Evolutionary conservation across 176 grass and related monocot genomes (phyloP), one percentile per base, ranked within the genome.

Genomic region (Triticum turgidum): DNA sequence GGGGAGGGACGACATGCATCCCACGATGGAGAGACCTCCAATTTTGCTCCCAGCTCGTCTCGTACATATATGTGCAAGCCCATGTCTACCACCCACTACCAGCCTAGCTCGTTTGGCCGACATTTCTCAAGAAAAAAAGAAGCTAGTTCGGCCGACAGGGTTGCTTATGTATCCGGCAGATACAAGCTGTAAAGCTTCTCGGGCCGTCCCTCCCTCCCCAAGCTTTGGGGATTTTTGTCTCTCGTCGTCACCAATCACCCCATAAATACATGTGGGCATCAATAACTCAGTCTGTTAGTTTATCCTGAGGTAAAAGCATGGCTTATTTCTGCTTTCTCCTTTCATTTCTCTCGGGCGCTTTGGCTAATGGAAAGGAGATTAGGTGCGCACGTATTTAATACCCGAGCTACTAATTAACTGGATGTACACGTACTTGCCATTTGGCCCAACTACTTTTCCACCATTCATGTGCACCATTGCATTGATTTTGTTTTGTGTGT

Each of bases 181-280:
- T 34, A 63, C 81, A 39, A 88, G 86, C 86, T 85, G 85, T 69
- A 85, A 85, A 88, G 71, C 18, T 73, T 9, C 14, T 0, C 61
- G 65, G 63, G 30, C 63, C 54, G 34, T 73, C 51, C 84, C 54
- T 58, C 15, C 52, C 0, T 44, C 44, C 44, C 44, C 0, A 45
- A 87, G 80, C 74, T 25, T 88, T 82, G 39, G 42, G 37, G 45
- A 76, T 51, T 69, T 39, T 69, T 88, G 77, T 91, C 78, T 91
- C 78, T 85, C 78, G 11, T 77, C 78, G 71, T 9, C 71, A 82
- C 72, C 82, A 79, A 45, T 78, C 71, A 44, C 51, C 33, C n/a
- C 5, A 88, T 11, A 65, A 61, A 78, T 5, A 51, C 20, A 67
- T 18, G 66, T 77, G 68, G 2, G 61, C 67, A 35, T 88, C 76